phyloP scores from a whole-genome alignment of 2,329 filamentous ascomycete genomes.

The Colletotrichum eleusines region DNA sequence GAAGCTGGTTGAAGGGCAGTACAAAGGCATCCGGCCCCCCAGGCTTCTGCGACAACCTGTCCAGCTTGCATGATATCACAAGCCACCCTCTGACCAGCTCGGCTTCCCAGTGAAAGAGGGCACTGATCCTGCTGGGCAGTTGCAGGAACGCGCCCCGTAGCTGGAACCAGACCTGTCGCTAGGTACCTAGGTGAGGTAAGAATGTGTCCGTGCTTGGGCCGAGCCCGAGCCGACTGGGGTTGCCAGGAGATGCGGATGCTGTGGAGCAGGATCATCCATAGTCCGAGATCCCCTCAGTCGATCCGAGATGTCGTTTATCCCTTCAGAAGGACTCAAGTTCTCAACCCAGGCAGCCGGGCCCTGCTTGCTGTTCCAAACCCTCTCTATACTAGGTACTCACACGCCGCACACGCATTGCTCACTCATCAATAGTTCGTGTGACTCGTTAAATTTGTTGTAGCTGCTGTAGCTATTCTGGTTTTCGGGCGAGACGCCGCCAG shows the following conservation, averaged over 20 bases:
- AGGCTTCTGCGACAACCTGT: background rate
- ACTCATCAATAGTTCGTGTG: background rate
- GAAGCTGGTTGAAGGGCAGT: background rate
- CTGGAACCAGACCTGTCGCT: background rate
- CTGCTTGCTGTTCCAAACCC: background rate
- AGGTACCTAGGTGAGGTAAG: too few species aligned
- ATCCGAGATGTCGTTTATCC: too few species aligned
- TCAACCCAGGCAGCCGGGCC: background rate
- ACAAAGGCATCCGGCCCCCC: background rate
- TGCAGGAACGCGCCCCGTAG: slow-evolving; percentile 4
- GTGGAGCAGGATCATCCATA: slow-evolving; percentile 31
- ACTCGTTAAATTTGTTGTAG: slow-evolving; percentile 39
- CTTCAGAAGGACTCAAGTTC: too few species aligned
- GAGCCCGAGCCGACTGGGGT: background rate
- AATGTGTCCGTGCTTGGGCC: slow-evolving; percentile 8
- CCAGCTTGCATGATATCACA: slow-evolving; percentile 2
- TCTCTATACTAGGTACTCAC: too few species aligned
- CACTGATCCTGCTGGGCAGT: background rate
- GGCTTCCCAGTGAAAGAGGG: background rate
- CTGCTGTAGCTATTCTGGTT: slow-evolving; percentile 26
- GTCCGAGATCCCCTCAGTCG: background rate
- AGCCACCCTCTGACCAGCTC: slow-evolving; percentile 8
- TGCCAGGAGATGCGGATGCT: background rate
- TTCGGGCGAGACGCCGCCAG: slow-evolving; percentile 13
- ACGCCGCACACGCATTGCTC: background rate